These are phyloP conservation scores for Acaromyces ingoldii DNA, from an alignment of 1,284 basidiomycete species.

Conservation along the genomic window DNA sequence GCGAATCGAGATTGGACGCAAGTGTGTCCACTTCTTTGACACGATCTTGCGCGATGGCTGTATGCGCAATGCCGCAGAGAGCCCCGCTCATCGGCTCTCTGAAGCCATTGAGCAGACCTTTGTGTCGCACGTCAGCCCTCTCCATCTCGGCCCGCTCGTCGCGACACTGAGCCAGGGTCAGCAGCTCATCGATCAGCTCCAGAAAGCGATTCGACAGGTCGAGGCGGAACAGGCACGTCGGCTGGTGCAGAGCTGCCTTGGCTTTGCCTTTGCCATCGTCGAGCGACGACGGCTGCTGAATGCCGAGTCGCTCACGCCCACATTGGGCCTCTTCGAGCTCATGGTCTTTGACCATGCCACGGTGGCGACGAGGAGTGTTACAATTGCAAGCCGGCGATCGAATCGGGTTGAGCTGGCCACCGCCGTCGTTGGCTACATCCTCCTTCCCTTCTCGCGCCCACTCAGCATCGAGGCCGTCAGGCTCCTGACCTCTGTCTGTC, in stretches of 20 bases:
- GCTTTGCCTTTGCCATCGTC: constrained; percentile 54
- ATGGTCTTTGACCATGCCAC: constrained; percentile 33
- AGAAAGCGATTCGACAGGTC: constrained; percentile 62
- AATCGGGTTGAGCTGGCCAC: constrained; percentile 26
- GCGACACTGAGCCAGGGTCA: constrained; percentile 63
- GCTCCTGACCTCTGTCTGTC: constrained; percentile 11
- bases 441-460: constrained; percentile 20
- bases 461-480: constrained; percentile 22
- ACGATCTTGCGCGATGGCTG: constrained; percentile 61
- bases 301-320: constrained; percentile 10
- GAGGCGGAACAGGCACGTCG: constrained; percentile 67
- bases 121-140: constrained; percentile 65
- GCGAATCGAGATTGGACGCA: constrained; percentile 70
- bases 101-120: constrained; percentile 64
- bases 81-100: constrained; percentile 49
- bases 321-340: constrained; percentile 27
- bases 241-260: constrained; percentile 65
- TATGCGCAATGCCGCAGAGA: constrained; percentile 39
- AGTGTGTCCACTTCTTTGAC: constrained; percentile 64
- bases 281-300: constrained; percentile 20
- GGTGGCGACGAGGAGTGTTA: constrained; percentile 19
- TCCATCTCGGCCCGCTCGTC: constrained; percentile 70
- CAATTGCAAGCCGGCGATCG: constrained; percentile 16
- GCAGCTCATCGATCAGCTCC: constrained; percentile 61
- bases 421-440: constrained; percentile 25